Evolutionary conservation across 768 basidiomycete genomes (phyloP), one percentile per base, ranked within the genome.

Genomic region (Tricholoma terreum): DNA sequence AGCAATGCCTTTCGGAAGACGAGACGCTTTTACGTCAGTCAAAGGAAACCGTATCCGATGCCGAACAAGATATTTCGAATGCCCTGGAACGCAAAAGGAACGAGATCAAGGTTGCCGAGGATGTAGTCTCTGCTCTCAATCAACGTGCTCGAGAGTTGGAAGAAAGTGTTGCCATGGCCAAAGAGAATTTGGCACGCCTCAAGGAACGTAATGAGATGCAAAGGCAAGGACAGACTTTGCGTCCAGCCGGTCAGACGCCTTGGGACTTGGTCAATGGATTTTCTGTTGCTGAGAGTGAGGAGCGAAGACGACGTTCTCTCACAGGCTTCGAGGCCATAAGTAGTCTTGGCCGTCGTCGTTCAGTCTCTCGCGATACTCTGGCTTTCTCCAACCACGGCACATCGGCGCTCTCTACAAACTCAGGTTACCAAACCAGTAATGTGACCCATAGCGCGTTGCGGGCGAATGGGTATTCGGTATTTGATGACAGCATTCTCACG

Each of bases 61-160:
- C 76, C 19, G 83, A 88, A 66, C 78, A 77, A 62, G 84, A 85
- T 52, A 71, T 85, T 35, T 71, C 75, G 51, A 68, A 71, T 31
- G 73, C 84, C 58, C 63, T 90, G 63, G 82, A 85, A 58, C 69
- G 62, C 55, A 87, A 83, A 71, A 80, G 72, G 67, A 77, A 76
- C 61, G 88, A 90, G 62, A 80, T 86, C 49, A 81, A 81, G 62
- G 70, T 68, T n/a, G 71, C 85, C 22, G 90, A 94, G 68, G 89
- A 89, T 51, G 77, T 84, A 14, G 76, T 91, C 17, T 72, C 77
- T 46, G 77, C 82, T 9, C 76, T 91, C 34, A 85, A 80, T 65
- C 76, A 77, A 34, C 84, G 87, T 50, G 84, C 88, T 45, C 81
- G 84, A 59, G 89, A 88, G 64, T 73, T 94, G 55, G 92, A 94